Conservation (phyloP, 208 protist species). For the Trypanosomatidae sp. region DNA sequence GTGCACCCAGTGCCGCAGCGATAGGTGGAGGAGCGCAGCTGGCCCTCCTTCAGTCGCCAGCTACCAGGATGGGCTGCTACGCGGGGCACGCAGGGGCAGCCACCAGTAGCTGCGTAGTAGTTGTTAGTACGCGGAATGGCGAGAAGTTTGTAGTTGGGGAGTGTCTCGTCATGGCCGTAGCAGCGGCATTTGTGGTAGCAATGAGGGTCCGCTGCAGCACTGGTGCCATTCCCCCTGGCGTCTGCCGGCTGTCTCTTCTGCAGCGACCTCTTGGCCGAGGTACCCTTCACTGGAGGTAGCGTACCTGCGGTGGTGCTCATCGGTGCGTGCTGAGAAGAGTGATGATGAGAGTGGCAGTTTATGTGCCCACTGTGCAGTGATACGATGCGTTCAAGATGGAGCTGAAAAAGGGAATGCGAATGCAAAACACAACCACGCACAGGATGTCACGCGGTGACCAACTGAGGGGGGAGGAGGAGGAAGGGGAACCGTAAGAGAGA, state of each 20-base stretch:
- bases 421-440: not conserved
- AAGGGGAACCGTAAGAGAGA: not conserved
- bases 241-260: conserved; percentile 12
- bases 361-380: not conserved
- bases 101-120: conserved; percentile 67
- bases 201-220: conserved; percentile 7
- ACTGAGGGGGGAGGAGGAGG: not conserved
- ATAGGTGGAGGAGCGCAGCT: conserved; percentile 58
- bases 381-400: not conserved
- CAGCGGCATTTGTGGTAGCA: conserved; percentile 55
- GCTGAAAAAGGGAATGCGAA: not conserved
- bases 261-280: conserved; percentile 9
- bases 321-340: not conserved
- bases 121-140: conserved; percentile 77
- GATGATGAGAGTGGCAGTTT: not conserved
- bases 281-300: conserved; percentile 20
- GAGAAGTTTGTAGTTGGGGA: conserved; percentile 76
- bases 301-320: conserved; percentile 14
- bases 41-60: conserved; percentile 55
- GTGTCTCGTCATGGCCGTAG: conserved; percentile 49
- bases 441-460: not conserved
- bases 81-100: conserved; percentile 78
- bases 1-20: conserved; percentile 40
- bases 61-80: conserved; percentile 63
- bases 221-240: not conserved